Conservation (phyloP, 2,329 filamentous ascomycete species). For the Fusarium ramigenum region DNA sequence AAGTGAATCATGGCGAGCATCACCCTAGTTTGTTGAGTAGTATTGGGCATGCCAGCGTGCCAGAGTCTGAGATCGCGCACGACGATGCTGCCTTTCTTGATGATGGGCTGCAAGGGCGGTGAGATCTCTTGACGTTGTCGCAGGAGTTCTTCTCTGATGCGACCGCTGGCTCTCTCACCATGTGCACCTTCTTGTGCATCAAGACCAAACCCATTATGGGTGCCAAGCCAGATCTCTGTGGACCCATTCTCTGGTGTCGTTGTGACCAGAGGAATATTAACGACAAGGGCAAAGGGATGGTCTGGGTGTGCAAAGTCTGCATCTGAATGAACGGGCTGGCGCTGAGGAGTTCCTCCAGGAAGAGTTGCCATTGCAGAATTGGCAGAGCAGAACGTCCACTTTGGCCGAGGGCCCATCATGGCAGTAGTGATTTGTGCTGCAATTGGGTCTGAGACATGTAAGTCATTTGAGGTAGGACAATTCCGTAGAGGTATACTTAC, state of each 20-base stretch:
- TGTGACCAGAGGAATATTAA: slow-evolving; percentile 62
- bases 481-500: slow-evolving; percentile 46
- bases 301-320: slow-evolving; percentile 65
- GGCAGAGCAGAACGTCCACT: slow-evolving; percentile 67
- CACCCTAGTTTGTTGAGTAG: slow-evolving; percentile 58
- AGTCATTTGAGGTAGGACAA: background rate
- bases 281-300: slow-evolving; percentile 64
- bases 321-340: slow-evolving; percentile 68
- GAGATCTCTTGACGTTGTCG: slow-evolving; percentile 49
- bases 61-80: slow-evolving; percentile 69
- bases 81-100: slow-evolving; percentile 65
- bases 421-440: slow-evolving; percentile 65
- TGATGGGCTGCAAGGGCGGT: slow-evolving; percentile 59
- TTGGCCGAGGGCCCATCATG: slow-evolving; percentile 63
- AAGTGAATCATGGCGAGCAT: slow-evolving; percentile 72
- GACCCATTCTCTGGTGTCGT: slow-evolving; percentile 63
- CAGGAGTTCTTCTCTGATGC: slow-evolving; percentile 55
- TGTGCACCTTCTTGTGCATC: slow-evolving; percentile 59
- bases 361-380: slow-evolving; percentile 65
- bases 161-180: slow-evolving; percentile 62
- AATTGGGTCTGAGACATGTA: slow-evolving; percentile 56
- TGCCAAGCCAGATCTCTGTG: slow-evolving; percentile 69
- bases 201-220: slow-evolving; percentile 52
- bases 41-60: slow-evolving; percentile 72
- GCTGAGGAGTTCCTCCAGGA: slow-evolving; percentile 49